Percentiles rank a stretch among this genome's conserved stretches.
Conservation (phyloP, 2,329 filamentous ascomycete species). For the Colletotrichum tropicale region DNA sequence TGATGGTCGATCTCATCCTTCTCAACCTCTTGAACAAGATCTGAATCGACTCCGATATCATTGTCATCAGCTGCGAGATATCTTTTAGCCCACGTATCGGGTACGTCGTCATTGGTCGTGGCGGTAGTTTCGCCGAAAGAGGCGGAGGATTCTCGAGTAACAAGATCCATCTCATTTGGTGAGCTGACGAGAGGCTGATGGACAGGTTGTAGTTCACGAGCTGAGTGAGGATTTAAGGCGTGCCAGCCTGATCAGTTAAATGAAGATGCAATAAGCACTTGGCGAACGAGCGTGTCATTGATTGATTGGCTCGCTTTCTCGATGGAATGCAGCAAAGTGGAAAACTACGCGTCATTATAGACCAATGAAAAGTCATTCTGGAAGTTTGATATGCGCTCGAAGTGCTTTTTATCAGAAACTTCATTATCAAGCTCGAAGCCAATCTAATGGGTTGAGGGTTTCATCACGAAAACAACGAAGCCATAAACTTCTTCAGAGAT, state of each 20-base stretch:
- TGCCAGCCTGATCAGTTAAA: background rate
- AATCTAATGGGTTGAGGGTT: too few relatives aligned
- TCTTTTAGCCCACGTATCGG: background rate
- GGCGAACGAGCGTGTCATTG: background rate
- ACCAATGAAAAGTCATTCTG: background rate
- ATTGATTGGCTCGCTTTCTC: accelerated
- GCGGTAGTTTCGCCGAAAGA: accelerated
- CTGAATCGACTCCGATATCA: accelerated
- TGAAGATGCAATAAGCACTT: background rate
- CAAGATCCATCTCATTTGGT: accelerated
- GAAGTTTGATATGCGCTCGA: background rate
- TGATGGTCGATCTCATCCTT: accelerated
- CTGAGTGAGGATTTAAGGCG: accelerated
- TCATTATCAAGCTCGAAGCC: too few relatives aligned
- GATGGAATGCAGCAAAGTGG: accelerated
- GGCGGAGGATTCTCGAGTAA: background rate
- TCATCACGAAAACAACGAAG: too few relatives aligned
- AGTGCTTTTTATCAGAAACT: accelerated
- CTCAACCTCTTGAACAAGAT: background rate
- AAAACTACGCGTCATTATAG: accelerated
- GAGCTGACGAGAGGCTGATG: background rate
- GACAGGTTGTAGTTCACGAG: background rate
- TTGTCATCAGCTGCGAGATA: background rate
- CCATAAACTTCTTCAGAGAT: too few relatives aligned
- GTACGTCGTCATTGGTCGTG: background rate